phyloP scores from a whole-genome alignment of 2,329 filamentous ascomycete species.

The Neonectria ditissima region DNA sequence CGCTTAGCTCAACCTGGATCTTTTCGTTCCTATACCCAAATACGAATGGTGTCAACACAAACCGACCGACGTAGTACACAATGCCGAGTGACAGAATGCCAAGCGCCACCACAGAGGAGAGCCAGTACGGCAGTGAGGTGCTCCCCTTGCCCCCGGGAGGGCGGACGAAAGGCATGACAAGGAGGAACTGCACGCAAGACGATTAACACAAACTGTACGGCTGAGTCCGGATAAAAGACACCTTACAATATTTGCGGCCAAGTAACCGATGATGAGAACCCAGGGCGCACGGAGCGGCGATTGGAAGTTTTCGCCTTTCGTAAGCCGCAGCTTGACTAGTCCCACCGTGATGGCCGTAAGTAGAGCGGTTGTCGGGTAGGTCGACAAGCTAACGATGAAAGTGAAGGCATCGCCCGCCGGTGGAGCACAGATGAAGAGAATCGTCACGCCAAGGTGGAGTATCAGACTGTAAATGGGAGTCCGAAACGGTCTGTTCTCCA shows the following conservation, averaged over 20 bases:
- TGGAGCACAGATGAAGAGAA: constrained; percentile 41
- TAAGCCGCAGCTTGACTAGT: constrained; percentile 37
- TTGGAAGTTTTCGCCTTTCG: constrained; percentile 29
- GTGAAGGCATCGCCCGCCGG: constrained; percentile 41
- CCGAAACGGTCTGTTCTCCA: constrained; percentile 42
- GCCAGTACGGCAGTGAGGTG: constrained; percentile 30
- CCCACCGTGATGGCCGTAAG: constrained; percentile 33
- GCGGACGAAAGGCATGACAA: constrained; percentile 28
- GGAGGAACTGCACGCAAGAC: constrained; percentile 11
- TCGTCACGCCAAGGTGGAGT: constrained; percentile 36
- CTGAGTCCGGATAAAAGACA: not conserved
- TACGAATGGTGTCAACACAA: constrained; percentile 12
- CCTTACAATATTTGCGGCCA: constrained; percentile 24
- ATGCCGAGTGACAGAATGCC: constrained; percentile 23
- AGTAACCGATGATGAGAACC: constrained; percentile 25
- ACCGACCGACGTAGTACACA: constrained; percentile 18
- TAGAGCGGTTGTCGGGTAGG: constrained; percentile 35
- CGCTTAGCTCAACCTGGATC: constrained; percentile 24
- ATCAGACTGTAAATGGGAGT: constrained; percentile 37
- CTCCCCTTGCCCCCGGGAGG: constrained; percentile 26
- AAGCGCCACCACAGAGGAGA: constrained; percentile 24
- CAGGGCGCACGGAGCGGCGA: constrained; percentile 36
- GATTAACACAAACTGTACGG: not conserved
- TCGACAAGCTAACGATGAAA: constrained; percentile 38
- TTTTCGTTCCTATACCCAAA: constrained; percentile 22